Base-by-base conservation (phyloP, 495 filamentous ascomycete species). In the Oleoguttula mirabilis region DNA sequence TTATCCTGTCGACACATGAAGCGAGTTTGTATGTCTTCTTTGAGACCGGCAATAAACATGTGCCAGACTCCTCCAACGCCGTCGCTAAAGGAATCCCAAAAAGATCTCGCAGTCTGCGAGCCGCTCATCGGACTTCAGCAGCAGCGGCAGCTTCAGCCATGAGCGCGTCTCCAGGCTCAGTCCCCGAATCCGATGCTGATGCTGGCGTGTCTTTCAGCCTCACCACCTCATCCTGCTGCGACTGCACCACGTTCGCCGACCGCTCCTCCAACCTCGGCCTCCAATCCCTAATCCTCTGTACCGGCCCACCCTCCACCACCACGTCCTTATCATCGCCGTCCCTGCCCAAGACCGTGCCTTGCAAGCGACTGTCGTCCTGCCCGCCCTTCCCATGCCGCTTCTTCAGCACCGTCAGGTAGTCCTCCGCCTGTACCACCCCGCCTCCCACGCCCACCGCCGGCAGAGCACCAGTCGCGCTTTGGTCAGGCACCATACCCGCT, bases 331-430 rank as follows among this genome's bases (percentile, higher is more conserved):
- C 33, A n/a, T 45, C 33, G 6, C 19, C 36, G 17, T 28, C 5
- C 36, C 21, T 6, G 2, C 87, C 87, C 10, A 95, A 60, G 0
- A 85, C 68, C 3, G 87, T 92, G 2, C 84, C 84, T 23, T 76
- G 70, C 59, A 79, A 93, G 47, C 86, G 73, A 8, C 79, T 90
- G 23, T 77, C 77, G 3, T 76, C 82, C n/a, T n/a, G n/a, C 54
- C 87, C 88, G 60, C 74, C 83, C 58, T 88, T 80, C 15, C 41
- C 32, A 15, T 33, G 8, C 45, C 25, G 39, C 41, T 45, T 50
- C 50, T 45, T 46, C 43, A 52, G 25, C 31, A 74, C 66, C 15
- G 72, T 80, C 16, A 94, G 55, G 52, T 79, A 93, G 59, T 93
- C 85, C 53, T 80, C 76, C 40, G 70, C 75, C 40, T 71, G 57